Evolutionary conservation across 805 yeast genomes (phyloP).

Genomic region (Myxozyma udenii): DNA sequence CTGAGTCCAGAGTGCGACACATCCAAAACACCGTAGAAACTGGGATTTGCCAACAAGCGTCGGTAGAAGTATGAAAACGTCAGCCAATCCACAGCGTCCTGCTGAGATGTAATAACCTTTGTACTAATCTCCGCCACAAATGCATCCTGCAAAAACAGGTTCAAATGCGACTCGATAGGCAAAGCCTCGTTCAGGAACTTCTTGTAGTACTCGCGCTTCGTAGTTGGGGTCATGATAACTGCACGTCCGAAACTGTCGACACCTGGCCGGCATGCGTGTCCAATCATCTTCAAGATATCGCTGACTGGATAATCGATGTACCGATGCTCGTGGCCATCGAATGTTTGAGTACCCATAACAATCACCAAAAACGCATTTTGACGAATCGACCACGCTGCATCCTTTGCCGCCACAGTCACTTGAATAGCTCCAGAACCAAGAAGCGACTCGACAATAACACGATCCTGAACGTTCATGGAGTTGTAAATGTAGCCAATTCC

Average conservation of each 20-base stretch:
- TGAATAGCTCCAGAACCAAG: constrained; percentile 51
- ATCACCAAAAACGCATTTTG: constrained; percentile 58
- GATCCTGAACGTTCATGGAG: constrained; percentile 57
- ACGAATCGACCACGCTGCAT: constrained; percentile 45
- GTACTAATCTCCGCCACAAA: constrained; percentile 72
- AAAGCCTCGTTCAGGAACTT: constrained; percentile 69
- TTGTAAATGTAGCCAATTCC: constrained; percentile 67
- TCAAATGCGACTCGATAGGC: constrained; percentile 79
- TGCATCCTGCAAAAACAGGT: constrained; percentile 58
- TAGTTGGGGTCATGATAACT: constrained; percentile 54
- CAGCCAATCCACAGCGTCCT: constrained; percentile 88
- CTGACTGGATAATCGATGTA: constrained; percentile 62
- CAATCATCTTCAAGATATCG: constrained; percentile 36
- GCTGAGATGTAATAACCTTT: constrained; percentile 60
- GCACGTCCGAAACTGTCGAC: constrained; percentile 44
- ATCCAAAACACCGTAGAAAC: constrained; percentile 77
- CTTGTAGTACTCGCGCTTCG: constrained; percentile 60
- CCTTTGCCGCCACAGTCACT: constrained; percentile 61
- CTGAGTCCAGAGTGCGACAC: constrained; percentile 66
- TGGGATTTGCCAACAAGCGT: constrained; percentile 76
- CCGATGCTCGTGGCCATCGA: constrained; percentile 71
- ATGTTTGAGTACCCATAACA: constrained; percentile 66
- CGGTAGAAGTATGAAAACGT: constrained; percentile 81
- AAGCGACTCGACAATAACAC: constrained; percentile 52
- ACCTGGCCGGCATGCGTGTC: constrained; percentile 30